A percentile compares a stretch with the other conserved stretches of the same genome.
Evolutionary conservation across 495 filamentous ascomycete species (phyloP).

Genomic region (Penicillium nucicola): DNA sequence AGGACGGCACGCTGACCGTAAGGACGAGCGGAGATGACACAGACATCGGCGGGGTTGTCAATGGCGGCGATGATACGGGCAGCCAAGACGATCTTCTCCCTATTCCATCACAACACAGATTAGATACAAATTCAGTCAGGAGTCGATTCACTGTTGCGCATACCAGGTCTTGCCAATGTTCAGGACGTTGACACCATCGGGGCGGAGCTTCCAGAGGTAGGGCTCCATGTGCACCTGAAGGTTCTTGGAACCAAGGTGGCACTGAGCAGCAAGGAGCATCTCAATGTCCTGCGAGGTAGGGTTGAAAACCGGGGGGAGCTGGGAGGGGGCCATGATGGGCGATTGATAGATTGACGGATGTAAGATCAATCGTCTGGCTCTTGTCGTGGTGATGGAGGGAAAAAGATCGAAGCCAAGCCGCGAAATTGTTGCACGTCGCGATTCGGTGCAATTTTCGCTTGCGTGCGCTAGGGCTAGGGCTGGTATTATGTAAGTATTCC

Average conservation of each 20-base stretch:
- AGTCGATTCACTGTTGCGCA: conserved; percentile 19
- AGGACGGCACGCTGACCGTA: conserved; percentile 99
- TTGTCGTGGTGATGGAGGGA: conserved; percentile 45
- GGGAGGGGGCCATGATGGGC: conserved; percentile 87
- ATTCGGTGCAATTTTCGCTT: conserved; percentile 39
- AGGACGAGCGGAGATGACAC: conserved; percentile 98
- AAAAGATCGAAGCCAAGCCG: conserved; percentile 32
- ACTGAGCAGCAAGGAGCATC: conserved; percentile 96
- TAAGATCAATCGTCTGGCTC: conserved; percentile 54
- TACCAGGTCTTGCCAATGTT: conserved; percentile 99
- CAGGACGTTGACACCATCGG: conserved; percentile 95
- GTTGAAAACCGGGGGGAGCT: conserved; percentile 88
- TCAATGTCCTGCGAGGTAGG: conserved; percentile 88
- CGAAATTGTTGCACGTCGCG: conserved; percentile 31
- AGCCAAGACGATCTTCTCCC: conserved; percentile 99
- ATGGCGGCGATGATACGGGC: conserved; percentile 98
- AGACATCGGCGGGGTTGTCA: conserved; percentile 98
- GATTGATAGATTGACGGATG: conserved; percentile 52
- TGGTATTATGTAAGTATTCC: conserved; percentile 9
- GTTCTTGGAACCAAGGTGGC: conserved; percentile 98
- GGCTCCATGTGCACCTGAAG: conserved; percentile 98
- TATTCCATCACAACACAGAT: conserved; percentile 39
- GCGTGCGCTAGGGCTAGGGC: conserved; percentile 42
- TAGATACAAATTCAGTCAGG: conserved; percentile 19
- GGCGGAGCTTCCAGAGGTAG: conserved; percentile 98